Base-by-base conservation (phyloP, 208 protist species). In the Acanthamoeba lenticulata region DNA sequence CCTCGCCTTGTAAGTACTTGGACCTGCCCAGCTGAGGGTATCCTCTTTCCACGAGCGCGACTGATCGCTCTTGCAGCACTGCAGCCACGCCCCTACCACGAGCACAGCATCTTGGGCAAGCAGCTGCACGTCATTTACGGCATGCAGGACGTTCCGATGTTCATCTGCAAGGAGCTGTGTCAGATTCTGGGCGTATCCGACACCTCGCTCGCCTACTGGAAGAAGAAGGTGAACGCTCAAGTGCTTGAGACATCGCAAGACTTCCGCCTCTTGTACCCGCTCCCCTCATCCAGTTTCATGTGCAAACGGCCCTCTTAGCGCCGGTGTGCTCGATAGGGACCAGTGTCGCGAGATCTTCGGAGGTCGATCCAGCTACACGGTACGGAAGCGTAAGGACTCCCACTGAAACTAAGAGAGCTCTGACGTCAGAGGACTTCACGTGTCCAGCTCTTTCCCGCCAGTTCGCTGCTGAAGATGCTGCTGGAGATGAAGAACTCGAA, bases 141-240 rank as follows among this genome's bases (percentile, higher is more conserved):
- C 19, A 44, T 85, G 3, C 27, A 52, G 24, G 74, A 85, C n/a
- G 42, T 52, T 9, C 74, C 74, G 17, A 85, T 85, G 74, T 85
- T 85, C 74, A 85, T 85, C 74, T 55, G 74, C 74, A 85, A 85
- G 74, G 74, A 85, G 27, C 42, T 85, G 29, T 85, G 74, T 40
- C 27, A n/a, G 15, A 85, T 85, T 13, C 21, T 85, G 5, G 36
- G 15, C 36, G 74, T 85, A 17, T 85, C 40, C 19, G 74, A 85
- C 42, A 85, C 74, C 36, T 44, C 74, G 7, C 74, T 85, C 15
- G 74, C 74, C 42, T 85, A 85, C 42, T 85, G 74, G 74, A 85
- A 85, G 74, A 85, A 52, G 29, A 85, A 85, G 74, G 74, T 52
- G 5, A 52, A 52, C 74, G 74, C 74, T 11, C 24, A 85, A 40